Conservation (phyloP, 225 moss, liverwort and hornwort genomes). For the Antitrichia curtipendula region DNA sequence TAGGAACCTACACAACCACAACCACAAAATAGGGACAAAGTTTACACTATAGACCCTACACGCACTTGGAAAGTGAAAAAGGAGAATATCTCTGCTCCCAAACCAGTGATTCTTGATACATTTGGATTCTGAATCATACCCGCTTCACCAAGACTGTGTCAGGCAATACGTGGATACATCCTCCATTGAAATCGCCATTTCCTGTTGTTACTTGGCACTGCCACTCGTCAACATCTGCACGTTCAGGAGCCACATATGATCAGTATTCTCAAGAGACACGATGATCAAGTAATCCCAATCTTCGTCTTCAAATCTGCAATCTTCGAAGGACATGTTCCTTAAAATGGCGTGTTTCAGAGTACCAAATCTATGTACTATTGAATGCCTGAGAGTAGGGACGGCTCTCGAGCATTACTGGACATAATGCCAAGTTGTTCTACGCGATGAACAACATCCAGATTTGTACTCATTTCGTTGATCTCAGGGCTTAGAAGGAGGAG, state of each 20-base stretch:
- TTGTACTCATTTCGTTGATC: neutral
- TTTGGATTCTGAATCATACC: neutral
- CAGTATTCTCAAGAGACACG: neutral
- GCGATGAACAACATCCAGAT: neutral
- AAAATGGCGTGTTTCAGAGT: neutral
- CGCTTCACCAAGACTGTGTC: neutral
- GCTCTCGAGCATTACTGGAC: neutral
- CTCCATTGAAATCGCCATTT: neutral
- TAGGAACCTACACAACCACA: neutral
- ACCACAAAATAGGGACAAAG: too few species aligned
- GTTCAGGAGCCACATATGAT: neutral
- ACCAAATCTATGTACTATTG: neutral
- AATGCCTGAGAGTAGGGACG: neutral
- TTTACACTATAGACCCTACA: neutral
- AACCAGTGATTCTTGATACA: neutral
- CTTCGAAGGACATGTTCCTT: neutral
- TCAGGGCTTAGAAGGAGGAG: neutral
- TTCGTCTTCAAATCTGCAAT: neutral
- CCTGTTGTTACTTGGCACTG: neutral
- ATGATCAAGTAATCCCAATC: neutral
- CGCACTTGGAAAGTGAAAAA: neutral
- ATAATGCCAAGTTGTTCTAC: neutral
- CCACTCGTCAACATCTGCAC: slow-evolving; percentile 15
- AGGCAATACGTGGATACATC: neutral
- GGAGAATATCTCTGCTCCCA: neutral